These are phyloP conservation scores for Penicillium subrubescens DNA, from an alignment of 495 filamentous ascomycete species.

Conservation along the genomic window DNA sequence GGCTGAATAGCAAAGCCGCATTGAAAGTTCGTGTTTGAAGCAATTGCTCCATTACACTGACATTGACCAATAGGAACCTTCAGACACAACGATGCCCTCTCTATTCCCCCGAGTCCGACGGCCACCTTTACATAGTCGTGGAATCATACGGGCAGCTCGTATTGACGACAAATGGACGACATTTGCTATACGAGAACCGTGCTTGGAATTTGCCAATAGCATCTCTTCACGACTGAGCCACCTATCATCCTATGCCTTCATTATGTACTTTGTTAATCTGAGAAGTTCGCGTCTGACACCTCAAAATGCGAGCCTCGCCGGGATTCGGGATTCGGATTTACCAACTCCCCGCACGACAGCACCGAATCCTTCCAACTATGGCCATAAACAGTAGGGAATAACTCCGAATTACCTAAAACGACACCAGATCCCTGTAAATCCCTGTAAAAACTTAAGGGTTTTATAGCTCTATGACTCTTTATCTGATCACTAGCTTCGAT, in stretches of 20 bases:
- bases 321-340: slow-evolving; percentile 15
- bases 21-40: not conserved
- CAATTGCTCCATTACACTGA: not conserved
- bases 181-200: too few species aligned
- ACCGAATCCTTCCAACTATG: not conserved
- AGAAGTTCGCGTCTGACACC: not conserved
- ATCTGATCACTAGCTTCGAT: not conserved
- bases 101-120: not conserved
- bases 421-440: not conserved
- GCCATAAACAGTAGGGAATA: not conserved
- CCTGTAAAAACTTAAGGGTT: not conserved
- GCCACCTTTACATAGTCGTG: not conserved
- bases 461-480: not conserved
- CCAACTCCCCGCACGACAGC: not conserved
- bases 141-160: not conserved
- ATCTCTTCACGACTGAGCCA: too few species aligned
- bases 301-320: not conserved
- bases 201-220: too few species aligned
- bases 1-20: not conserved
- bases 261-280: too few species aligned
- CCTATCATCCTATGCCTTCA: too few species aligned
- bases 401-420: not conserved
- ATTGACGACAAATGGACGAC: too few species aligned
- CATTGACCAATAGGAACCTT: not conserved
- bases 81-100: not conserved